A percentile compares a stretch with the other conserved stretches of the same genome.
phyloP scores from a whole-genome alignment of 768 basidiomycete genomes.

The Clavaria fumosa region DNA sequence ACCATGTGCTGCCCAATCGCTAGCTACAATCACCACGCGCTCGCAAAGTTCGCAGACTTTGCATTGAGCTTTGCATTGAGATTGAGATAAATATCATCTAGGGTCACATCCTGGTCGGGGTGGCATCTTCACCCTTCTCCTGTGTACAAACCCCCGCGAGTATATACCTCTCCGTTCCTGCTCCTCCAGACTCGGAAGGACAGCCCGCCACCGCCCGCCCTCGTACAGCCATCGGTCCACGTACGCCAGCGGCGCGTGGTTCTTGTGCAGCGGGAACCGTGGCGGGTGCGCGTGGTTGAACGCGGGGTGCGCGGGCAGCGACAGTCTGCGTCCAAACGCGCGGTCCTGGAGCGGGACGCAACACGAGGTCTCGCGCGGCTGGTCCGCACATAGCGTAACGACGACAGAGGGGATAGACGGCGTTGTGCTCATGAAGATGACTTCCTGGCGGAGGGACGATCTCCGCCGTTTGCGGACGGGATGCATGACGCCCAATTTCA shows the following conservation, averaged over 20 bases:
- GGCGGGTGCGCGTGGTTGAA: conserved; percentile 37
- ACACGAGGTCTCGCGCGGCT: conserved; percentile 25
- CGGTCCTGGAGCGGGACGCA: conserved; percentile 40
- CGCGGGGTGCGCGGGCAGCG: conserved; percentile 30
- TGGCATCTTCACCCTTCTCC: conserved; percentile 15
- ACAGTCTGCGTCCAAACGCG: conserved; percentile 33
- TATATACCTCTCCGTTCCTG: conserved; percentile 30
- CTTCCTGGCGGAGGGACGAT: conserved; percentile 13
- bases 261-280: conserved; percentile 14
- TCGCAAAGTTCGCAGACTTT: no score
- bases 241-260: conserved; percentile 13
- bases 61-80: no score
- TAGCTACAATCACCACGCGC: no score
- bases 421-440: background rate
- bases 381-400: conserved; percentile 31
- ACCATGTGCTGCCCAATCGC: no score
- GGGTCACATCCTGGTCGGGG: no score
- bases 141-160: conserved; percentile 17
- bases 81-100: no score
- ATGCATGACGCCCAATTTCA: conserved; percentile 4
- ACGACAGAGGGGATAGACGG: conserved; percentile 31
- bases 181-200: conserved; percentile 31
- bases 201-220: conserved; percentile 39
- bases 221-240: conserved; percentile 31
- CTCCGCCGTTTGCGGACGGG: conserved; percentile 14